phyloP scores from a whole-genome alignment of 2,329 filamentous ascomycete species.

The Fusarium luffae region DNA sequence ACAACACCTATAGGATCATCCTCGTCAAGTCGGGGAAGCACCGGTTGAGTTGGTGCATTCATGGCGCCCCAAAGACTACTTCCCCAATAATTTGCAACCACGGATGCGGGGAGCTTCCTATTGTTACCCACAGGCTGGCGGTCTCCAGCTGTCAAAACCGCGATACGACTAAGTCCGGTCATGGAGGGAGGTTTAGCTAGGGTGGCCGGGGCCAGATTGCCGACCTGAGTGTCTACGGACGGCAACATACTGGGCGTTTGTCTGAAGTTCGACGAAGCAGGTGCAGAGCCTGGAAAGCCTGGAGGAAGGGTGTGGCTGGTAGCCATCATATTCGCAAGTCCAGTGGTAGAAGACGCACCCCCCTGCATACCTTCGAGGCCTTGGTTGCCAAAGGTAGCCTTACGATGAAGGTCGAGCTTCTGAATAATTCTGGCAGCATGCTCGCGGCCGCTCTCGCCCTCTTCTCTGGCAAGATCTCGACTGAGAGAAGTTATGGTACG shows the following conservation, averaged over 20 bases:
- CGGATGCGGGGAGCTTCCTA: conserved; percentile 82
- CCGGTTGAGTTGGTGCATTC: conserved; percentile 46
- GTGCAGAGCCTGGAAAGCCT: conserved; percentile 57
- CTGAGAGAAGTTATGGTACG: conserved; percentile 67
- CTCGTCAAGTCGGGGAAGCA: conserved; percentile 50
- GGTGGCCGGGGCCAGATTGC: conserved; percentile 82
- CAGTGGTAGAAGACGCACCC: conserved; percentile 60
- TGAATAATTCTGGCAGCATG: conserved; percentile 91
- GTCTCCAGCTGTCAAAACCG: conserved; percentile 84
- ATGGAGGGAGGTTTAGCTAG: conserved; percentile 84
- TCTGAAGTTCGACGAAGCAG: conserved; percentile 46
- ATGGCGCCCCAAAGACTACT: conserved; percentile 76
- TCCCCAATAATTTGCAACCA: conserved; percentile 95
- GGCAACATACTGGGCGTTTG: conserved; percentile 49
- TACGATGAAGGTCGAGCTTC: conserved; percentile 89
- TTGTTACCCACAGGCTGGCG: conserved; percentile 73
- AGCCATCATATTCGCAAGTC: conserved; percentile 87
- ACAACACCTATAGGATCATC: conserved; percentile 57
- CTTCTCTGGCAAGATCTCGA: conserved; percentile 65
- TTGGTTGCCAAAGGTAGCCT: conserved; percentile 67
- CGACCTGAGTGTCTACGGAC: conserved; percentile 61
- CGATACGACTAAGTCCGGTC: conserved; percentile 87
- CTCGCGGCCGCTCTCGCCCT: conserved; percentile 80
- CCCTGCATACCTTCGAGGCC: conserved; percentile 54
- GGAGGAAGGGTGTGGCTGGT: conserved; percentile 84